Base-by-base conservation (phyloP, 1,284 basidiomycete genomes). In the Tausonia pullulans region DNA sequence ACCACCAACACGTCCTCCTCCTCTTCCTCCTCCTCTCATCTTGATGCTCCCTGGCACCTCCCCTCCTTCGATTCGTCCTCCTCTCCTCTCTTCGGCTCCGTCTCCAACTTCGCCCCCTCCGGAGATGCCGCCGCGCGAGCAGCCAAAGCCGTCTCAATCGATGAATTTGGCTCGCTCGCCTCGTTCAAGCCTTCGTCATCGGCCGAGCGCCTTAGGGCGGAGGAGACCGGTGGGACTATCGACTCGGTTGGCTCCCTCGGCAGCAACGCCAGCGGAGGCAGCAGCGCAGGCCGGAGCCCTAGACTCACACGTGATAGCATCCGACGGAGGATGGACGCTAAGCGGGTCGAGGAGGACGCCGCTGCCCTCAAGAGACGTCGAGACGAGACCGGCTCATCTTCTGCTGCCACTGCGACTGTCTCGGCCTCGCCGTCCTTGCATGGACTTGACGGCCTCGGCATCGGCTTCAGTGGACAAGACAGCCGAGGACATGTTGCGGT, bases 241-340 rank as follows among this genome's bases (percentile, higher is more conserved):
- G 27, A 27, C 27, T 27, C 27, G 27, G 27, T 27, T 27, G 27
- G 27, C 1, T 27, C 27, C 27, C 27, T 27, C 27, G 43, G 53
- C 9, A 61, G 48, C 52, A 44, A 45, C 41, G 40, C 45, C 52
- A 62, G 61, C 54, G 27, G 43, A 39, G 60, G 64, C 5, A 65
- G 64, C 27, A 46, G 54, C 8, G 58, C 56, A 11, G 60, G 64
- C 46, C 49, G 59, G 11, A 61, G 60, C n/a, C 64, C 64, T 5
- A 16, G 60, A 16, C 27, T 65, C 54, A 65, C 64, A 10, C 57
- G 54, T 50, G 64, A 61, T 40, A 65, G 64, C 51, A 58, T 65
- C 51, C 16, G 64, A n/a, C 46, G 60, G 10, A 53, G 60, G 48
- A 61, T 65, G 64, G 55, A 58, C 13, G 62, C 45, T 44, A 63